Base-by-base conservation (phyloP, 441 rosid species). In the Erodium trifolium region DNA sequence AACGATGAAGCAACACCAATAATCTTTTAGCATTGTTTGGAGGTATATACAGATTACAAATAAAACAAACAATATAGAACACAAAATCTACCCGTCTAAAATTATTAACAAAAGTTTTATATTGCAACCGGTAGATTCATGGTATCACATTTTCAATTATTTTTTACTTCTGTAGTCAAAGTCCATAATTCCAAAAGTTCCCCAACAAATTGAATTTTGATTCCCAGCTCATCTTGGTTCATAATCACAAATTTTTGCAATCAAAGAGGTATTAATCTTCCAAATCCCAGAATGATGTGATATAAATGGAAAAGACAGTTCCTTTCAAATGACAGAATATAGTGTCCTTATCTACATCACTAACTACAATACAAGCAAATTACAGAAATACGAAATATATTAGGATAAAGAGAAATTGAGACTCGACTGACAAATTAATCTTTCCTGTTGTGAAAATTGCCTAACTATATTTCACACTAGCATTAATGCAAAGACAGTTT, bases 1-100 rank as follows among this genome's bases (percentile, higher is more conserved):
- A 31, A 69, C 34, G 7, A 13, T 64, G 16, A 16, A 65, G 14
- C 31, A 67, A 27, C 51, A 71, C 68, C 39, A 35, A 63, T 68
- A 41, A 63, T 31, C 11, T 55, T 23, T 67, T 47, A 19, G 41
- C 59, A 64, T 39, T 16, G 18, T 63, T 27, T 63, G 9, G n/a
- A 18, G 43, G 66, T 41, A 63, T 63, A 63, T 63, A 27, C 18
- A 63, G 41, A 6, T 63, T 63, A 14, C 29, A 63, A 31, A 31
- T 63, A 63, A 63, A 63, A 14, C 43, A 63, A 73, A 64, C 10
- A 68, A 17, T 18, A 10, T 63, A 18, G 29, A 16, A 60, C 16
- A n/a, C 10, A 59, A 18, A 17, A 18, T 18, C 11, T 7, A 19
- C 2, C 12, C 9, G 63, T 59, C 63, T 9, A 41, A 41, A 17